Conservation (phyloP, 495 filamentous ascomycete species). For the Penicillium dipodomyicola region DNA sequence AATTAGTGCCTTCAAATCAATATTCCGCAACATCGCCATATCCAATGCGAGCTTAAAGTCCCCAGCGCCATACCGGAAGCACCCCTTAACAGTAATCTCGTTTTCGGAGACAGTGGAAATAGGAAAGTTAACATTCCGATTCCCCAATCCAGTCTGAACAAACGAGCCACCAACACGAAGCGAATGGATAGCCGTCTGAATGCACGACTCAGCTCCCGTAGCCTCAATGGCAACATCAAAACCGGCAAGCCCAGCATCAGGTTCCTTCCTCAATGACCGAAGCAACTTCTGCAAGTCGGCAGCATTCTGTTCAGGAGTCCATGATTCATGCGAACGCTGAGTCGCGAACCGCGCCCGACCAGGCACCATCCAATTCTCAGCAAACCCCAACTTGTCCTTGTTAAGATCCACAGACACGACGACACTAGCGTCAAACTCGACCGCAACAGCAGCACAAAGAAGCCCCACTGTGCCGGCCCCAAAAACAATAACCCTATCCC, state of each 20-base stretch:
- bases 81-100: constrained; percentile 76
- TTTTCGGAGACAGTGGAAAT: constrained; percentile 75
- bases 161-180: constrained; percentile 68
- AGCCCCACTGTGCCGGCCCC: no score
- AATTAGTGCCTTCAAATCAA: no score
- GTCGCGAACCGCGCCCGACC: no score
- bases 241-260: constrained; percentile 36
- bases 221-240: constrained; percentile 83
- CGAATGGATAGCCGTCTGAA: constrained; percentile 70
- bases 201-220: constrained; percentile 71
- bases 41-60: constrained; percentile 77
- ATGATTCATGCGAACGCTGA: no score
- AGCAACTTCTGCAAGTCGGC: constrained; percentile 18
- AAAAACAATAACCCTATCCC: no score
- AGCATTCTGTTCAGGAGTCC: constrained; percentile 21
- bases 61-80: constrained; percentile 78
- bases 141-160: constrained; percentile 84
- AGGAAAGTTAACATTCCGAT: constrained; percentile 72
- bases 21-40: background rate
- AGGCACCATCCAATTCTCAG: no score
- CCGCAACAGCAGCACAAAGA: no score
- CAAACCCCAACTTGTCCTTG: no score
- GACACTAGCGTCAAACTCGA: no score
- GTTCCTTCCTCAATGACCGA: background rate
- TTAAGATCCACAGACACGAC: no score